A percentile compares a stretch with the other conserved stretches of the same genome.
These are phyloP conservation scores for Aspergillus vadensis DNA, from an alignment of 2,329 filamentous ascomycete species.

Conservation along the genomic window DNA sequence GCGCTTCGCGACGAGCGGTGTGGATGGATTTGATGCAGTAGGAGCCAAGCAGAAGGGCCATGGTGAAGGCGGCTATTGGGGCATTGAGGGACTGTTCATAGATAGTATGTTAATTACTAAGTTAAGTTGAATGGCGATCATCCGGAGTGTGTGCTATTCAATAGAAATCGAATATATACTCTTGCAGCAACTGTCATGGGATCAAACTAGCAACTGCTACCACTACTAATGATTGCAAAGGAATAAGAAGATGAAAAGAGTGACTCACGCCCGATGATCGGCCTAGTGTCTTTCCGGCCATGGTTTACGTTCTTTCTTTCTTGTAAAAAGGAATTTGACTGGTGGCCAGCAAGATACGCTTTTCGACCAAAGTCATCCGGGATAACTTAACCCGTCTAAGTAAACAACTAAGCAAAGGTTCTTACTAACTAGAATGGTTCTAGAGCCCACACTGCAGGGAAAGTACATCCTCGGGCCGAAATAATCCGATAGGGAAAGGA, in stretches of 20 bases:
- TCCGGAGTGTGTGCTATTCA: no score
- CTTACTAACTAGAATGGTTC: no score
- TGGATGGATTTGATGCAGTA: conserved; percentile 68
- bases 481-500: neutral
- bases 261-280: conserved; percentile 26
- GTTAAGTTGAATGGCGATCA: no score
- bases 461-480: neutral
- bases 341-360: neutral
- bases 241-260: neutral
- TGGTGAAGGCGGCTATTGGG: conserved; percentile 63
- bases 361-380: neutral
- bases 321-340: neutral
- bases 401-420: neutral
- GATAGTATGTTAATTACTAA: conserved; percentile 8
- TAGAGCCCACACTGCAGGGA: no score
- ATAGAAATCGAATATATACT: neutral
- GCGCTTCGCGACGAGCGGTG: conserved; percentile 66
- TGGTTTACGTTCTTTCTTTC: neutral
- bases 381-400: neutral
- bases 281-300: conserved; percentile 23
- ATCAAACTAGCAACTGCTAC: neutral
- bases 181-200: neutral
- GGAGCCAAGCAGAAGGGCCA: conserved; percentile 61
- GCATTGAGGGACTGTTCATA: conserved; percentile 54
- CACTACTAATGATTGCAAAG: neutral